Evolutionary conservation across 192 early-diverging fungal genomes (phyloP).

Genomic region (Pilaira anomala): DNA sequence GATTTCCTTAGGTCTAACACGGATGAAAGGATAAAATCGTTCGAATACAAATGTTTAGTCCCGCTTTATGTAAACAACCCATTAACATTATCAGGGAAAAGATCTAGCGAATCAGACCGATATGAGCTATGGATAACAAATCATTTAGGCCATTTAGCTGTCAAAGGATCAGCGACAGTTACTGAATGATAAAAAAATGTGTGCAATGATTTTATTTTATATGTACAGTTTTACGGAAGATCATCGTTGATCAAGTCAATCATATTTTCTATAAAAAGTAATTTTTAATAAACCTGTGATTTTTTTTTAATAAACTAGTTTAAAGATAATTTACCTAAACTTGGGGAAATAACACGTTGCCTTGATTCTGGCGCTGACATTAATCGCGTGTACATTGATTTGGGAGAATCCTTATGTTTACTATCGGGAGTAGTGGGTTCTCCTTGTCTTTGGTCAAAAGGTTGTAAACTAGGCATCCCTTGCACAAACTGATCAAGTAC

Average conservation of each 20-base stretch:
- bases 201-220: neutral
- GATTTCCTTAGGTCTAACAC: neutral
- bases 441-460: neutral
- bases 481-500: neutral
- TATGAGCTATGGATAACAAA: constrained; percentile 15
- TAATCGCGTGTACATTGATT: neutral
- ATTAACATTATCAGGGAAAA: constrained; percentile 4
- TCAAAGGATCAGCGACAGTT: constrained; percentile 8
- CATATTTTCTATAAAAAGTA: neutral
- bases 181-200: neutral
- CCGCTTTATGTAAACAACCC: constrained; percentile 7
- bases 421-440: no score
- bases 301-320: neutral
- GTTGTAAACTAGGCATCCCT: constrained; percentile 4
- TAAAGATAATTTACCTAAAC: neutral
- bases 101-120: neutral
- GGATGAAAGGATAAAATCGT: neutral
- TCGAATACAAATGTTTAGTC: constrained; percentile 11
- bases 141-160: constrained; percentile 11
- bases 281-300: neutral
- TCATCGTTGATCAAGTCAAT: neutral
- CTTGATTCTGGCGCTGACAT: neutral
- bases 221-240: neutral
- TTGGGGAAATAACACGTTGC: neutral
- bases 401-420: neutral